These are phyloP conservation scores for Leishmania gerbilli DNA, from an alignment of 208 protist genomes.

Conservation along the genomic window DNA sequence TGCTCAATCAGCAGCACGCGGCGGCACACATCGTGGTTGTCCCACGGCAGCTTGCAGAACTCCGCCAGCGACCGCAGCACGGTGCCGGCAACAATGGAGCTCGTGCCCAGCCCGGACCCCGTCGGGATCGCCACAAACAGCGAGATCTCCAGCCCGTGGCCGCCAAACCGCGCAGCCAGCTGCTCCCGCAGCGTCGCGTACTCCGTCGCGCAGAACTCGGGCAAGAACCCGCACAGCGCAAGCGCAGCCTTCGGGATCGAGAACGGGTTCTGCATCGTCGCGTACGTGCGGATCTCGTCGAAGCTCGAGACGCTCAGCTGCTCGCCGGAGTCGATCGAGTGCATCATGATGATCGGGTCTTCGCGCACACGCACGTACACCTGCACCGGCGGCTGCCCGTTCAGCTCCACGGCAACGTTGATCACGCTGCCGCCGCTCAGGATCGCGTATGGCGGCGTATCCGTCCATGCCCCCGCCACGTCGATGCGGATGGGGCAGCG, in stretches of 20 bases:
- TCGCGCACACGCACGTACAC: constrained; percentile 41
- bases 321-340: constrained; percentile 47
- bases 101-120: constrained; percentile 71
- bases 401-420: constrained; percentile 60
- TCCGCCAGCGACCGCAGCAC: constrained; percentile 45
- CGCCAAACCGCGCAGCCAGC: constrained; percentile 33
- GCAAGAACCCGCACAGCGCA: constrained; percentile 54
- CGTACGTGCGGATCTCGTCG: constrained; percentile 50
- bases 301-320: constrained; percentile 29
- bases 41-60: constrained; percentile 49
- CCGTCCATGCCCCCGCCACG: constrained; percentile 64
- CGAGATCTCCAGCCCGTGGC: constrained; percentile 56
- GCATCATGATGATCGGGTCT: constrained; percentile 31
- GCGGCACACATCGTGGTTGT: constrained; percentile 43
- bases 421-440: constrained; percentile 59
- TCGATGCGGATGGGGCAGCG: constrained; percentile 60
- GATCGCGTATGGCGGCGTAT: constrained; percentile 65
- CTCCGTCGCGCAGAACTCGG: constrained; percentile 33
- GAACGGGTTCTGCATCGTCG: constrained; percentile 43
- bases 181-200: constrained; percentile 44
- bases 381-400: constrained; percentile 54
- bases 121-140: constrained; percentile 54
- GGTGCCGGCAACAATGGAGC: constrained; percentile 59
- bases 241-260: constrained; percentile 70
- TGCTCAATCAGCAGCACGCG: constrained; percentile 66